Conservation (phyloP, 2,329 filamentous ascomycete genomes). For the Talaromyces sp. region DNA sequence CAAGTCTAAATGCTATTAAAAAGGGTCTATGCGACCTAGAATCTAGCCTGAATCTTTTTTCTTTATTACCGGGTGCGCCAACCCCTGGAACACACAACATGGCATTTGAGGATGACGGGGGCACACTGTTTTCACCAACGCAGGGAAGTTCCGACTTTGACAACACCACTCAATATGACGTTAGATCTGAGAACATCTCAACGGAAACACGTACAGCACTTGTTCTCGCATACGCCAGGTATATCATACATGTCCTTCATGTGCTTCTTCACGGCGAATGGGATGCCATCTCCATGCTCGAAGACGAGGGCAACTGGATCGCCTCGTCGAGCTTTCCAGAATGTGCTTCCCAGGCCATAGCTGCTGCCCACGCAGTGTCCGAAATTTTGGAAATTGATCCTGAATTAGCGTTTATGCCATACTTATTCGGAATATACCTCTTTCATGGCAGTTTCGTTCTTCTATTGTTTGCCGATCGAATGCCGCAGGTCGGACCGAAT, state of each 20-base stretch:
- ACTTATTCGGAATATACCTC: constrained; percentile 49
- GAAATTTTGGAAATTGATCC: constrained; percentile 45
- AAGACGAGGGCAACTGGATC: constrained; percentile 47
- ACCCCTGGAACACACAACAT: neutral
- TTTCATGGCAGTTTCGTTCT: constrained; percentile 49
- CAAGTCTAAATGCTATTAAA: constrained; percentile 12
- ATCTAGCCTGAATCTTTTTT: neutral
- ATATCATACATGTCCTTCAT: constrained; percentile 45
- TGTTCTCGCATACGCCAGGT: constrained; percentile 44
- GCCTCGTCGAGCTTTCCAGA: constrained; percentile 42
- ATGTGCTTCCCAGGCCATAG: constrained; percentile 45
- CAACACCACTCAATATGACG: neutral
- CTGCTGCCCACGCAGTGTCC: constrained; percentile 42
- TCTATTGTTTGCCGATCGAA: constrained; percentile 38
- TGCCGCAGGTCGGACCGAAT: constrained; percentile 44
- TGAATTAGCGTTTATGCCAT: constrained; percentile 49
- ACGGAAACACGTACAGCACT: constrained; percentile 17
- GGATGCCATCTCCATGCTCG: constrained; percentile 47
- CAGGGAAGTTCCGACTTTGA: neutral
- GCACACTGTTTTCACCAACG: neutral
- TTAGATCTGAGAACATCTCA: neutral
- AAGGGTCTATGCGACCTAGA: neutral
- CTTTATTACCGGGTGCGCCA: neutral
- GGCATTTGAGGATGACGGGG: constrained; percentile 14
- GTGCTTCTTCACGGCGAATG: constrained; percentile 47